Percentiles rank a stretch among this genome's conserved stretches.
These are phyloP conservation scores for Ceratonia siliqua DNA, from an alignment of 306 rosid species.

Conservation along the genomic window DNA sequence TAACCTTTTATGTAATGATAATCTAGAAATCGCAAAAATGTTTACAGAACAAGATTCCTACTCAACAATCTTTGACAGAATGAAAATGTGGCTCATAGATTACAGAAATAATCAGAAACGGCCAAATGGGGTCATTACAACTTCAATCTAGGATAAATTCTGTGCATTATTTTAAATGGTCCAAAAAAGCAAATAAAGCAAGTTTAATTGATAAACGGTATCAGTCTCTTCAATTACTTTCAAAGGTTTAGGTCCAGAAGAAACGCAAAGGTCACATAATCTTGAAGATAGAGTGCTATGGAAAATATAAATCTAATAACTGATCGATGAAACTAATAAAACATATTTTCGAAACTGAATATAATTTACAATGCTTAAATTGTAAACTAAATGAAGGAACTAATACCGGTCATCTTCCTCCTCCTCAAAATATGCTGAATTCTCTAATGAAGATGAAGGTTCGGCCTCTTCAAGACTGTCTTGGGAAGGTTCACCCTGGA, in stretches of 20 bases:
- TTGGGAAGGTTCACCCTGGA: conserved; percentile 55
- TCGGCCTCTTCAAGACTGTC: conserved; percentile 37
- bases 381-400: background rate
- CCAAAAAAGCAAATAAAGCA: too few relatives aligned
- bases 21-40: background rate
- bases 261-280: background rate
- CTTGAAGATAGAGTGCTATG: background rate
- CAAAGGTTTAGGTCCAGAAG: background rate
- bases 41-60: background rate
- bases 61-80: background rate
- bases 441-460: conserved; percentile 36
- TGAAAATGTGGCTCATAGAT: background rate
- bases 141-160: too few relatives aligned
- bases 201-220: background rate
- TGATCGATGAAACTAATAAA: background rate
- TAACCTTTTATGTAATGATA: background rate
- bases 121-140: background rate
- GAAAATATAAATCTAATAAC: background rate
- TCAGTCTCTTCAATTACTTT: background rate
- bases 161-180: too few relatives aligned
- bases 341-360: conserved; percentile 6
- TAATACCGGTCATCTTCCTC: conserved; percentile 85
- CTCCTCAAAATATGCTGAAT: conserved; percentile 5
- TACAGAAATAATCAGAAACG: background rate
- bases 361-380: background rate